Conservation (phyloP, 2,329 filamentous ascomycete genomes). For the Leptographium wingfieldii region DNA sequence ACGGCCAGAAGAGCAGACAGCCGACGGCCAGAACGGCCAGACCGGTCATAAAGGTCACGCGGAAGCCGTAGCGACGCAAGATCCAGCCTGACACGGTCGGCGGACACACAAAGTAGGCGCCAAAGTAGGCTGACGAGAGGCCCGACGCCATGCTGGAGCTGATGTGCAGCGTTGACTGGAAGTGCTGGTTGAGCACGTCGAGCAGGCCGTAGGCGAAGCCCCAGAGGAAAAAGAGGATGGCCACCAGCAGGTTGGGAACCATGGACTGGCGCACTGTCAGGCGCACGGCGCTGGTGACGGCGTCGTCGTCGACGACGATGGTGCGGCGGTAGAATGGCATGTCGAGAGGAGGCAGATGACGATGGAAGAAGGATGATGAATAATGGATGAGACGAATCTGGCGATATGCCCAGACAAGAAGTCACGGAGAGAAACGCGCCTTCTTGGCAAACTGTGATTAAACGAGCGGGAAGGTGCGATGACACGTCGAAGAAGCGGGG, state of each 20-base stretch:
- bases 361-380: neutral
- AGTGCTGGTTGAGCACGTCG: slow-evolving; percentile 36
- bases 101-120: slow-evolving; percentile 26
- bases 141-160: slow-evolving; percentile 31
- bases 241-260: slow-evolving; percentile 20
- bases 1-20: slow-evolving; percentile 47
- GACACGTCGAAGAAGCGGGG: too few relatives aligned
- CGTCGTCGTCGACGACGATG: slow-evolving; percentile 21
- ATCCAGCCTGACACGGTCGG: slow-evolving; percentile 33
- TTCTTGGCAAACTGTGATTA: too few relatives aligned
- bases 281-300: slow-evolving; percentile 19
- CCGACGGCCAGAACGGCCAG: slow-evolving; percentile 42
- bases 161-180: slow-evolving; percentile 33
- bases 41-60: slow-evolving; percentile 54
- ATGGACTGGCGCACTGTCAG: slow-evolving; percentile 22
- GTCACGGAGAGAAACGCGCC: neutral
- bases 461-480: too few relatives aligned
- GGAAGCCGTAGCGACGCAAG: slow-evolving; percentile 52
- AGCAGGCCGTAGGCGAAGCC: slow-evolving; percentile 24
- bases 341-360: neutral
- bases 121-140: slow-evolving; percentile 39
- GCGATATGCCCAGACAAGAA: too few relatives aligned
- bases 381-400: neutral
- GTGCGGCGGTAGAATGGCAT: slow-evolving; percentile 21
- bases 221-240: slow-evolving; percentile 25